Conservation (phyloP, 208 protist genomes). For the Acanthamoeba comandoni region DNA sequence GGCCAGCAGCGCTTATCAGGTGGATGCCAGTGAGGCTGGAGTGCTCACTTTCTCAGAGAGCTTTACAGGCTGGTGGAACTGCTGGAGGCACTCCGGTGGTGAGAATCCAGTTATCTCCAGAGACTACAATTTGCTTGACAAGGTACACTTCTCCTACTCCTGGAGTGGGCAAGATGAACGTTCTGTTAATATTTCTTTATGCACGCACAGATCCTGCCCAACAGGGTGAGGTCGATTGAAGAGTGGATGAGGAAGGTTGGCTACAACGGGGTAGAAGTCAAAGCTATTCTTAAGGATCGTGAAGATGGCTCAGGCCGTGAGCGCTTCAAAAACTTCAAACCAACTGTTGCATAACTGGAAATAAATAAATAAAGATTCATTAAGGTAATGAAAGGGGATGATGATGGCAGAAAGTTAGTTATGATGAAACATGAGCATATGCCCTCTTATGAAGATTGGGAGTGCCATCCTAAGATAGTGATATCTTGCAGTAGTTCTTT, state of each 20-base stretch:
- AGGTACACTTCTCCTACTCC: background rate
- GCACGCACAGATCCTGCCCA: slow-evolving; percentile 60
- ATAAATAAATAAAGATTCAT: too few species aligned
- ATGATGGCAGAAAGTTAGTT: too few species aligned
- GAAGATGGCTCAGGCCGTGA: background rate
- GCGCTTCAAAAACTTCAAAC: too few species aligned
- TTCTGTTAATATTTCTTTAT: background rate
- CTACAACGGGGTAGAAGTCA: background rate
- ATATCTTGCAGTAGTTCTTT: too few species aligned
- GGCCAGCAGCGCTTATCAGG: slow-evolving; percentile 11
- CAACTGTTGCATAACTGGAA: too few species aligned
- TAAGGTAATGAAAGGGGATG: too few species aligned
- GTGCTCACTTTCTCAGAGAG: background rate
- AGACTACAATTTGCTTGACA: background rate
- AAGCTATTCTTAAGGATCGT: slow-evolving; percentile 23
- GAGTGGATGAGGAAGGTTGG: slow-evolving; percentile 62
- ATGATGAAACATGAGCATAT: too few species aligned
- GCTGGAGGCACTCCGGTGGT: background rate
- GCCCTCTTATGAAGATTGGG: too few species aligned
- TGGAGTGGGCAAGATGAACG: background rate
- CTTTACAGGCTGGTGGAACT: background rate
- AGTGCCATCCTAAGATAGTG: too few species aligned
- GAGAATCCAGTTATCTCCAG: slow-evolving; percentile 2
- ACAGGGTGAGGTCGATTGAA: background rate
- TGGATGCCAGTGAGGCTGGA: background rate